Base-by-base conservation (phyloP, 192 early-diverging fungal species). In the Cetraspora pellucida region DNA sequence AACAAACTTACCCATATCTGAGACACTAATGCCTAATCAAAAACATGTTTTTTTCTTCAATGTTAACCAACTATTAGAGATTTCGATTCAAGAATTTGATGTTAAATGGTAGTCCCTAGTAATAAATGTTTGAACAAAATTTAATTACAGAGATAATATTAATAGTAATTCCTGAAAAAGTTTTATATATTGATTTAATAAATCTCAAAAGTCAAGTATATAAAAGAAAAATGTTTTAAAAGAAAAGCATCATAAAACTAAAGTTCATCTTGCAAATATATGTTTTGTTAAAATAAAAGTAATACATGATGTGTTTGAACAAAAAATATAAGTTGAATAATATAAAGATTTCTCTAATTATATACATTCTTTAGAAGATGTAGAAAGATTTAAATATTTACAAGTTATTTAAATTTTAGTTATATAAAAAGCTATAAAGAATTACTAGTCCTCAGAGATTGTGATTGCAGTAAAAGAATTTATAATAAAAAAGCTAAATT, bases 1-100 rank as follows among this genome's bases (percentile, higher is more conserved):
- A n/a, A n/a, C n/a, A n/a, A n/a, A n/a, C n/a, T 6, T 58, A 25
- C 2, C 7, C 6, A 25, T 10, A 23, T 21, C 3, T 25, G 57
- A 58, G 17, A 7, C 52, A n/a, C 52, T 30, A 11, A 75, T 58
- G 5, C 14, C 74, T 37, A n/a, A 75, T 58, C 47, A 75, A 59
- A 75, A 60, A 57, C 75, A 63, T 21, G 23, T 50, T 21, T 44
- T 28, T 13, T 14, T 67, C 17, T 77, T 77, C 43, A 77, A 77
- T 28, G 10, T 77, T 25, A 28, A 65, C 45, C 14, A n/a, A 67
- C 63, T 44, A 50, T 19, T 77, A 10, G 60, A 77, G 31, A 63
- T 77, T 31, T 52, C 75, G 11, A 77, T 50, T 30, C 49, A 77
- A 55, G 64, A 77, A 67, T 77, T 77, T 55, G 64, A 77, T n/a